Evolutionary conservation across 192 early-diverging fungal species (phyloP), one percentile per base, ranked within the genome.

Genomic region (Umbelopsis isabellina): DNA sequence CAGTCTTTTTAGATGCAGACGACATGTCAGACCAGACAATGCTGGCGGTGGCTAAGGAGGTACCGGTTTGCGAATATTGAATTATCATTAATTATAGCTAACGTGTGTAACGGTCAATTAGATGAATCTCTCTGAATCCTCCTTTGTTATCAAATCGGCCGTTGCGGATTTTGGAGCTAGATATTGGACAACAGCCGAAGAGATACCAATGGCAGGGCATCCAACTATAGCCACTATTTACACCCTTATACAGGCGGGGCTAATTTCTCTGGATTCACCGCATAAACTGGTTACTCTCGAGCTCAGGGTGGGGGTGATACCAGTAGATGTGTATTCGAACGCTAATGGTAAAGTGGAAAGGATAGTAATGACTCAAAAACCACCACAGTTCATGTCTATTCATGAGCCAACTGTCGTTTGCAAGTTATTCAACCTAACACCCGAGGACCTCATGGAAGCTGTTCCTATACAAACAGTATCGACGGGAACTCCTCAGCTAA

Each of bases 401-500:
- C 68, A 69, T 52, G 68, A 69, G 30, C 68, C 68, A 35, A 13
- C 49, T 12, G 51, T 53, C 10, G 12, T 69, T 45, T 53, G 48
- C 49, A 47, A 47, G 13, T 5, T 69, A 9, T 69, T 69, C 49
- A 53, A 53, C 30, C 30, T 69, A 22, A 37, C 46, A 18, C 23
- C 41, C 1, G 48, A 52, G 3, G 68, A 69, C 25, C n/a, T 69
- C 18, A 5, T 69, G 2, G 47, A 49, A 44, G 68, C 48, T n/a
- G 30, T 37, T 27, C 68, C 68, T 46, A 69, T 69, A 20, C 68
- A 69, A 69, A 69, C 68, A 3, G 51, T 69, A 16, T 69, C 68
- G 22, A 69, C 68, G 3, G 68, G 68, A 9, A 69, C 68, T 3
- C 68, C 68, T 3, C 68, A 69, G n/a, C 16, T 69, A 18, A 52